phyloP scores from a whole-genome alignment of 2,329 filamentous ascomycete genomes.

The Talaromyces atroroseus region DNA sequence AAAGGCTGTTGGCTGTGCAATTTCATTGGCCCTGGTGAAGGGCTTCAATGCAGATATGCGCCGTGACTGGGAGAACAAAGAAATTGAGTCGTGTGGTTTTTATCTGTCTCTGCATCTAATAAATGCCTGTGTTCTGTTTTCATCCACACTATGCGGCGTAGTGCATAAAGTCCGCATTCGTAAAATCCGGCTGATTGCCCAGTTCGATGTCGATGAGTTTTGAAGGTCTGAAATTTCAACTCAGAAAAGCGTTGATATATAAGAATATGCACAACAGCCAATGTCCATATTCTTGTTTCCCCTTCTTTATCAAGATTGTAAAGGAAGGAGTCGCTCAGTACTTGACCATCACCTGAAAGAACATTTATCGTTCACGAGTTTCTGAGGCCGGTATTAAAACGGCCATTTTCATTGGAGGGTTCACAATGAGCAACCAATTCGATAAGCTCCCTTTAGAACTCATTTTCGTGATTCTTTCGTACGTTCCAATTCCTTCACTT shows the following conservation, averaged over 20 bases:
- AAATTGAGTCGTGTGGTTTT: background rate
- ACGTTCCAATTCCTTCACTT: constrained; percentile 25
- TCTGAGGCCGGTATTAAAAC: background rate
- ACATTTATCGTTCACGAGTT: background rate
- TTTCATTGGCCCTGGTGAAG: background rate
- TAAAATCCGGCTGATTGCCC: background rate
- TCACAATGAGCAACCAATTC: constrained; percentile 12
- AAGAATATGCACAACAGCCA: background rate
- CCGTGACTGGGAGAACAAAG: background rate
- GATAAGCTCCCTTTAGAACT: constrained; percentile 27
- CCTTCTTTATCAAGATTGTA: background rate
- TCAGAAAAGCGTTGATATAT: background rate
- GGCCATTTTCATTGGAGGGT: background rate
- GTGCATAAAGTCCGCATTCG: background rate
- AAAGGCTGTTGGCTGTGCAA: background rate
- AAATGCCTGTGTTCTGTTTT: background rate
- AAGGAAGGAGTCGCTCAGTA: background rate
- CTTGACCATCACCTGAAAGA: background rate
- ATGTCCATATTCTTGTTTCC: background rate
- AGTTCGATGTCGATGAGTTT: background rate
- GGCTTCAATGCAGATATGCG: background rate
- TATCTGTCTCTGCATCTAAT: background rate
- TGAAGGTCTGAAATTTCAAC: background rate
- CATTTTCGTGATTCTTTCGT: constrained; percentile 26
- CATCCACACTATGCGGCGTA: background rate